Conservation (phyloP, 306 rosid genomes). For the Urtica urens region DNA sequence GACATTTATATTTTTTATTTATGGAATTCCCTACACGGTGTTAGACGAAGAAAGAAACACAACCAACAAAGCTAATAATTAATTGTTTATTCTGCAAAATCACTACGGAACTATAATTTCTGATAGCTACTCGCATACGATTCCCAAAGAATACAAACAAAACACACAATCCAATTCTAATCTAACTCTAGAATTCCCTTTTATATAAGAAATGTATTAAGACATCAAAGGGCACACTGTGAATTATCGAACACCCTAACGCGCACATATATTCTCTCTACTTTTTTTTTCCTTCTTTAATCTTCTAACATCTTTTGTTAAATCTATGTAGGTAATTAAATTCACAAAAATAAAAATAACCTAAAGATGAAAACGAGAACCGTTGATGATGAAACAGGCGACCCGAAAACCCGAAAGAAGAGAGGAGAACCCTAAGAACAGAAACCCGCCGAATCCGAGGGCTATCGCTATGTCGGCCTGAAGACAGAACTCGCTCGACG, state of each 20-base stretch:
- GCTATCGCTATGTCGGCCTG: constrained; percentile 63
- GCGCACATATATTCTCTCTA: constrained; percentile 23
- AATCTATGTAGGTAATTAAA: neutral
- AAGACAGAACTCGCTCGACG: constrained; percentile 51
- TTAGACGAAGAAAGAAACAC: no score
- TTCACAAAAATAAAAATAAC: neutral
- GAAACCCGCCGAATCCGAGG: constrained; percentile 63
- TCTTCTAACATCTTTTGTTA: no score
- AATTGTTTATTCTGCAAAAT: no score
- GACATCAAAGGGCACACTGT: constrained; percentile 12
- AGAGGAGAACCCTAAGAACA: constrained; percentile 78
- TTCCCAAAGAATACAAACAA: no score
- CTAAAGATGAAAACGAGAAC: constrained; percentile 76
- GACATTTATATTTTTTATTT: no score
- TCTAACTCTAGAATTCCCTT: no score
- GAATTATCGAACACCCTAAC: constrained; percentile 4
- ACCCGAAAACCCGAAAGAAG: constrained; percentile 79
- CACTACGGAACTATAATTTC: no score
- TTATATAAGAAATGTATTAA: no score
- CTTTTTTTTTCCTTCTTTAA: neutral
- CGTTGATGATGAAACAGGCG: constrained; percentile 71
- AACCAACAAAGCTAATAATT: no score
- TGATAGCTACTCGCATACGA: no score
- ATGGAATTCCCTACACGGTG: no score
- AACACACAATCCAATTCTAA: no score